Base-by-base conservation (phyloP, 2,329 filamentous ascomycete species). In the Diaporthe caulivora region DNA sequence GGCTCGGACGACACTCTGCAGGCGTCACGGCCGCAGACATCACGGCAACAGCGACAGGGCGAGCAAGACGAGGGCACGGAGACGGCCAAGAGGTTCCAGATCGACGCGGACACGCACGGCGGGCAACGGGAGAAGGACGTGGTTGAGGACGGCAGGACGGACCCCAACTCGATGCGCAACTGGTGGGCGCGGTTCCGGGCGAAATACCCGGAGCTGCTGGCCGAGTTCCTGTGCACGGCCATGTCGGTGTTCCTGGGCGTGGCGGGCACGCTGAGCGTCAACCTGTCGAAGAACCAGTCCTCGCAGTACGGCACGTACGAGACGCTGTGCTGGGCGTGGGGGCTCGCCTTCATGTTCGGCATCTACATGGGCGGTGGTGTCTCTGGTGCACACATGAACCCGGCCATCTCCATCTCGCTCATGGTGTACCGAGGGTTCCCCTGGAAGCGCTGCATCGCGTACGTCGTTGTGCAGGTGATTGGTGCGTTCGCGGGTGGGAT, bases 351-450 rank as follows among this genome's bases (percentile, higher is more conserved):
- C 76, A 80, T 80, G 79, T 79, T 81, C 47, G 79, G 80, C 11
- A 80, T 80, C 34, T 81, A 80, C 40, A 60, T 80, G 21, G 79
- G 76, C 21, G 78, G 78, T 18, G 79, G 78, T 11, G 77, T 79
- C 1, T 80, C 79, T 4, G 78, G 79, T 1, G 79, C 79, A 7
- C 79, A 80, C 58, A 79, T 80, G 79, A 80, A 84, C 53, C 83
- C 82, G 15, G 79, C 80, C 1, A 81, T 84, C 26, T 83, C 82
- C 1, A 77, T 84, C 18, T 79, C 79, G 0, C 71, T 84, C 0
- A 80, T 79, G 0, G 37, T 84, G 0, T 84, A 83, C 70, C 80
- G 83, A 6, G 81, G 82, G 0, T 84, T 84, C 21, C 82, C 82
- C 2, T 82, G 81, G 81, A 73, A 75, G 29, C 78, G 79, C 17